Percentiles rank a stretch among this genome's conserved stretches.
Evolutionary conservation across 345 rosid species (phyloP).

Genomic region (Arabidopsis arenosa): DNA sequence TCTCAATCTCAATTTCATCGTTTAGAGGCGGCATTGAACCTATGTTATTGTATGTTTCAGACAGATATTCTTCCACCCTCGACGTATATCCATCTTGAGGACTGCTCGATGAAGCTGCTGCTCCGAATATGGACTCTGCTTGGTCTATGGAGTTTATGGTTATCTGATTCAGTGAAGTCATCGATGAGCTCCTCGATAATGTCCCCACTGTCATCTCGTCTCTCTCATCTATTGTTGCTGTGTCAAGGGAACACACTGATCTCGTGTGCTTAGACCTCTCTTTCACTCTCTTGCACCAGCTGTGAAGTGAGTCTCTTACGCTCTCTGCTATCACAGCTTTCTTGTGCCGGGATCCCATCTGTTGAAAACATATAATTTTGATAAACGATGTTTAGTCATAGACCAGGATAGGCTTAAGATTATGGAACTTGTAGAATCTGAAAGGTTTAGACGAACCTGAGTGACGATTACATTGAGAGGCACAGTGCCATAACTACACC

Average conservation of each 20-base stretch:
- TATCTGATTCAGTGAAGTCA: conserved; percentile 66
- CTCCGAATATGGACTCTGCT: conserved; percentile 56
- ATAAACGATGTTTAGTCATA: neutral
- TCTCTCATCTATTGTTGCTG: conserved; percentile 69
- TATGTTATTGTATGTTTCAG: conserved; percentile 54
- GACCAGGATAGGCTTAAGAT: conserved; percentile 2
- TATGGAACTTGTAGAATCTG: neutral
- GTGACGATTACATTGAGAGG: conserved; percentile 86
- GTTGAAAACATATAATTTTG: neutral
- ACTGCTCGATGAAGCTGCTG: conserved; percentile 39
- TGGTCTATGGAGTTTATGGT: conserved; percentile 60
- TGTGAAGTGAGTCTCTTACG: conserved; percentile 90
- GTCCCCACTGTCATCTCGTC: conserved; percentile 84
- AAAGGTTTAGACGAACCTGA: conserved; percentile 59
- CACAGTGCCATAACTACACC: conserved; percentile 95
- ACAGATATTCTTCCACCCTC: conserved; percentile 64
- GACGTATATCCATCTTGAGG: conserved; percentile 51
- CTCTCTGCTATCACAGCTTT: conserved; percentile 85
- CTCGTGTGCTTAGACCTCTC: conserved; percentile 68
- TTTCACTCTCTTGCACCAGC: conserved; percentile 92
- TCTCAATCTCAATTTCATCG: conserved; percentile 46
- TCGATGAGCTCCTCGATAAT: conserved; percentile 71
- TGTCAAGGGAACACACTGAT: conserved; percentile 81
- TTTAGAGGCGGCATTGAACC: conserved; percentile 43
- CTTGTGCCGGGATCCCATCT: conserved; percentile 87